Percentiles rank a stretch among this genome's conserved stretches.
phyloP scores from a whole-genome alignment of 257 asterid genomes.

The Solanum pimpinellifolium region DNA sequence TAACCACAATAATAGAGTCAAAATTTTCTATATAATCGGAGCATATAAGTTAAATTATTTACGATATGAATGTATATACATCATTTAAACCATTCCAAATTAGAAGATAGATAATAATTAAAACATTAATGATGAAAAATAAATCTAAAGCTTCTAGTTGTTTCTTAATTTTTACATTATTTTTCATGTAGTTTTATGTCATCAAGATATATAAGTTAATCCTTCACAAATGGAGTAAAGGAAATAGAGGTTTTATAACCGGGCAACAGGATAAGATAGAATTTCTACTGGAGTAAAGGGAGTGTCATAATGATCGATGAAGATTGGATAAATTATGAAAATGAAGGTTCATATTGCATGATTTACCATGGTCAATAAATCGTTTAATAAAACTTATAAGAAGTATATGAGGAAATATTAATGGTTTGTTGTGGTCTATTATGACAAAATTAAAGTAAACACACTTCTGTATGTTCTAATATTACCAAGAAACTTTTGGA shows the following conservation, averaged over 20 bases:
- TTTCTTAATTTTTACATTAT: background rate
- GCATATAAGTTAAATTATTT: too few species aligned
- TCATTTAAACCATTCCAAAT: too few species aligned
- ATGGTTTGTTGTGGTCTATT: background rate
- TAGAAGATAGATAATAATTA: too few species aligned
- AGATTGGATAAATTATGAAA: background rate
- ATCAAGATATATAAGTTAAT: background rate
- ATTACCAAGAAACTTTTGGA: background rate
- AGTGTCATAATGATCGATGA: background rate
- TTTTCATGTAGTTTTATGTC: background rate
- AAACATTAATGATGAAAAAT: too few species aligned
- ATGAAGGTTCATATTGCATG: background rate
- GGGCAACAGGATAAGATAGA: background rate
- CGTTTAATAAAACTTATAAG: background rate
- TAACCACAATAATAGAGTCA: too few species aligned
- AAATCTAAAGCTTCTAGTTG: background rate
- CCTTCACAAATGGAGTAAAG: background rate
- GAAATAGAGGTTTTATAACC: background rate
- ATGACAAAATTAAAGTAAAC: background rate
- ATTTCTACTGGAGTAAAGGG: background rate
- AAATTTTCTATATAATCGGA: too few species aligned
- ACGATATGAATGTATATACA: too few species aligned
- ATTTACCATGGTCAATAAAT: background rate
- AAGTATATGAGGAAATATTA: background rate
- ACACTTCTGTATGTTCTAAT: background rate